Base-by-base conservation (phyloP, 306 rosid genomes). In the Citrullus colocynthis region DNA sequence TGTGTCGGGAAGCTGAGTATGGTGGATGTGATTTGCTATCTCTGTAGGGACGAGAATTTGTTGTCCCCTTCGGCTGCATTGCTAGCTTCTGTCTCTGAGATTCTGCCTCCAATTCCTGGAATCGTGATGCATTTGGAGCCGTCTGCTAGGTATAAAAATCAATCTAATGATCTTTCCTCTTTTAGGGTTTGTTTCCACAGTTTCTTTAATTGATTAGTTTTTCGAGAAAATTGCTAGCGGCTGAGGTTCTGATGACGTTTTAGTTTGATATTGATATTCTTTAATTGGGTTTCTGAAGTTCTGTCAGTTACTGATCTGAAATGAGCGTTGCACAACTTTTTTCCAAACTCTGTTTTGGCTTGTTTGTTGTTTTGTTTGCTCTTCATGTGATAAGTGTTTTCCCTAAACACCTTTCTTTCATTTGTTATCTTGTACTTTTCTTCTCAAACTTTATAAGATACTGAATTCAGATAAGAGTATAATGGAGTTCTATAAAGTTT, bases 1-100 rank as follows among this genome's bases (percentile, higher is more conserved):
- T 96, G 99, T 30, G 85, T 96, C 0, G 98, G 98, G 9, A 96
- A 92, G 80, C 49, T 95, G 34, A 91, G 93, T 84, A 89, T 87
- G 97, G 98, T 95, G 7, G 97, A 95, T 82, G 87, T 95, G 42
- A 83, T 91, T 24, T 88, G 92, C 86, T 88, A 63, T 63, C 93
- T 95, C 6, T 89, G 92, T 71, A 64, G 54, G 30, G 86, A 83
- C 5, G 92, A 87, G 57, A 88, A 79, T 78, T 74, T 90, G 72
- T 17, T 81, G 82, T 89, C 89, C 30, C 99, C 99, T 18, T 84
- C 90, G 17, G 32, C 74, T 34, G 92, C 99, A 61, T 86, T 95
- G 12, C 80, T 78, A 28, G 81, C 95, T 36, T 89, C 99, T 9
- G n/a, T 95, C 83, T 87, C 93, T 80, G 39, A 24, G 0, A 75